These are phyloP conservation scores for Vitis hybrid DNA, from an alignment of 177 flowering plant species.

Conservation along the genomic window DNA sequence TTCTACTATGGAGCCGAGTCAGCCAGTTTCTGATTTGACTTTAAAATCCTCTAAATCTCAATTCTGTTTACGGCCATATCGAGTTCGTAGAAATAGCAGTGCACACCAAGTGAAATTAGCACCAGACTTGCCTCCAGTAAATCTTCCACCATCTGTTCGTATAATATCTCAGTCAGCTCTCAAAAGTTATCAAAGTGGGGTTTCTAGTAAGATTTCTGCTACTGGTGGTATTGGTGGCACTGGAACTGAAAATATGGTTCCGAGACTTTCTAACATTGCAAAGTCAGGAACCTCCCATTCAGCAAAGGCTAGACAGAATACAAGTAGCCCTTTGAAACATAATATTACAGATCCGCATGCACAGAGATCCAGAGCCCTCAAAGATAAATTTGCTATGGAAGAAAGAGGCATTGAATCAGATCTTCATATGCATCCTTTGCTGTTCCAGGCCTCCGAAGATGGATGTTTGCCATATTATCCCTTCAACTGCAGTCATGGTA, in stretches of 20 bases:
- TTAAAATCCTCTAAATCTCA: slow-evolving; percentile 32
- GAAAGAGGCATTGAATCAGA: slow-evolving; percentile 50
- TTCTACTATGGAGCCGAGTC: slow-evolving; percentile 20
- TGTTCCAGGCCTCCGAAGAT: slow-evolving; percentile 65
- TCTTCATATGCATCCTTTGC: slow-evolving; percentile 88
- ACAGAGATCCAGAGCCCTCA: slow-evolving; percentile 24
- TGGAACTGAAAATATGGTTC: slow-evolving; percentile 26
- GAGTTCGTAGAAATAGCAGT: slow-evolving; percentile 45
- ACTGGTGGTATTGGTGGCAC: slow-evolving; percentile 15
- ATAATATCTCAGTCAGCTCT: slow-evolving; percentile 78
- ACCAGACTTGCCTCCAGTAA: slow-evolving; percentile 90
- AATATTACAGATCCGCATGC: slow-evolving; percentile 8
- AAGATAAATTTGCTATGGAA: slow-evolving; percentile 26
- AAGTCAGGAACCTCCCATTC: slow-evolving; percentile 16
- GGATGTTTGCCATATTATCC: slow-evolving; percentile 53
- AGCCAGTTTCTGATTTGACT: slow-evolving; percentile 20
- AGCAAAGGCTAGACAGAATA: slow-evolving; percentile 18
- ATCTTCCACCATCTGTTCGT: slow-evolving; percentile 93
- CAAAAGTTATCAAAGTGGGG: slow-evolving; percentile 36
- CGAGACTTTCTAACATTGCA: slow-evolving; percentile 22
- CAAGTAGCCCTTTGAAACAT: slow-evolving; percentile 3
- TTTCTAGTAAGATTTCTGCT: slow-evolving; percentile 28
- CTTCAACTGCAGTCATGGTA: slow-evolving; percentile 24
- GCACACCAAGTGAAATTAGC: slow-evolving; percentile 71
- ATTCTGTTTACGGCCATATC: slow-evolving; percentile 39